phyloP scores from a whole-genome alignment of 768 basidiomycete species.

The Inosperma sp. region DNA sequence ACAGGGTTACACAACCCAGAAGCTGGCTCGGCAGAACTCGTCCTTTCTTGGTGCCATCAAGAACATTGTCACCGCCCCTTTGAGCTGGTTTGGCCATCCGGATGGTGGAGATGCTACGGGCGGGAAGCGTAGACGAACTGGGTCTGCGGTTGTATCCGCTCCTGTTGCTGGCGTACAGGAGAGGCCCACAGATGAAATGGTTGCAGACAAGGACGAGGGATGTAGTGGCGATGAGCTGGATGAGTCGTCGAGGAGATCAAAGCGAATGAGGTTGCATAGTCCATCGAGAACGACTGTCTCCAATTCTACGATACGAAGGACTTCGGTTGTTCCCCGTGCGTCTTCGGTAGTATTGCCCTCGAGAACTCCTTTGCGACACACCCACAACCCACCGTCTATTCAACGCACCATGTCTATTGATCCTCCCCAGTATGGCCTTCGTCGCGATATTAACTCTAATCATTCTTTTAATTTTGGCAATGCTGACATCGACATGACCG shows the following conservation, averaged over 20 bases:
- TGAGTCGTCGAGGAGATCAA: slow-evolving; percentile 35
- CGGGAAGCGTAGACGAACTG: slow-evolving; percentile 52
- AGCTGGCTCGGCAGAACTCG: slow-evolving; percentile 47
- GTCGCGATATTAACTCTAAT: slow-evolving; percentile 37
- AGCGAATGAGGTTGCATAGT: slow-evolving; percentile 52
- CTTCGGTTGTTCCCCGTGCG: slow-evolving; percentile 26
- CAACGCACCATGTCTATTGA: slow-evolving; percentile 73
- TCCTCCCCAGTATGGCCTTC: slow-evolving; percentile 42
- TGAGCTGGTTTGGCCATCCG: slow-evolving; percentile 51
- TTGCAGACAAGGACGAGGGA: background rate
- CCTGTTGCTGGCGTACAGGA: slow-evolving; percentile 20
- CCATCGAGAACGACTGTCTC: slow-evolving; percentile 52
- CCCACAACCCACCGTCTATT: slow-evolving; percentile 32
- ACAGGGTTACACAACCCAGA: slow-evolving; percentile 26
- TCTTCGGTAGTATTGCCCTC: slow-evolving; percentile 26
- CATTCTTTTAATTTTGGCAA: slow-evolving; percentile 42
- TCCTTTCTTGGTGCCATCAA: slow-evolving; percentile 62
- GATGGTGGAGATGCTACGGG: slow-evolving; percentile 47
- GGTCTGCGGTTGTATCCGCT: background rate
- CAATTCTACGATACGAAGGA: slow-evolving; percentile 30
- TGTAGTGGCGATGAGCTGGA: slow-evolving; percentile 29
- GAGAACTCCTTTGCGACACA: slow-evolving; percentile 32
- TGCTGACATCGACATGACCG: slow-evolving; percentile 37
- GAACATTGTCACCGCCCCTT: slow-evolving; percentile 60
- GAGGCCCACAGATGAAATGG: slow-evolving; percentile 25